phyloP scores from a whole-genome alignment of 2,329 filamentous ascomycete genomes.

The Diaporthe ilicicola region DNA sequence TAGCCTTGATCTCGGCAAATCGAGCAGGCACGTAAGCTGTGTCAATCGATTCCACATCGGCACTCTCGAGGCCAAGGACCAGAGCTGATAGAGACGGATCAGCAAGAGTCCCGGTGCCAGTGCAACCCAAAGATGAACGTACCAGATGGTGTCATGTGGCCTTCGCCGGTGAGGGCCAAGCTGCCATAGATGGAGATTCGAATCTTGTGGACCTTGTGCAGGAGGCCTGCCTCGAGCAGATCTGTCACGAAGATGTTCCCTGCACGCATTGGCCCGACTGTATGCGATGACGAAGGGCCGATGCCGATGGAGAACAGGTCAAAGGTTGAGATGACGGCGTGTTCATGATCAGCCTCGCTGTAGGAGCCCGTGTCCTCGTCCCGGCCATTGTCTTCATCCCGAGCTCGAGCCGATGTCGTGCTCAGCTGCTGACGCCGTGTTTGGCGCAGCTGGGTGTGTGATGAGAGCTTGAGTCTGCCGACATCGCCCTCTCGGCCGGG shows the following conservation, averaged over 20 bases:
- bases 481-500: neutral
- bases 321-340: conserved; percentile 61
- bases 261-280: conserved; percentile 60
- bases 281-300: conserved; percentile 60
- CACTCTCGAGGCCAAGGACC: conserved; percentile 58
- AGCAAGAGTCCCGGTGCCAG: neutral
- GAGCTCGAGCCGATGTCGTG: neutral
- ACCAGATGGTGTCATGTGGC: conserved; percentile 59
- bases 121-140: neutral
- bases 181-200: conserved; percentile 59
- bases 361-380: conserved; percentile 48
- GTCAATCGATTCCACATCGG: conserved; percentile 58
- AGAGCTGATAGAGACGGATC: conserved; percentile 42
- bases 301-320: conserved; percentile 62
- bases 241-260: conserved; percentile 61
- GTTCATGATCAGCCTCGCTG: conserved; percentile 58
- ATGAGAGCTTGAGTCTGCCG: neutral
- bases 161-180: conserved; percentile 59
- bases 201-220: conserved; percentile 56
- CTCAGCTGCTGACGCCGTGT: neutral
- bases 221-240: conserved; percentile 53
- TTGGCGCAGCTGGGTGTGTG: neutral
- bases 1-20: conserved; percentile 55
- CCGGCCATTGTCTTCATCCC: neutral
- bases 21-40: conserved; percentile 56